Conservation (phyloP, 2,329 filamentous ascomycete genomes). For the Furcasterigmium sp. region DNA sequence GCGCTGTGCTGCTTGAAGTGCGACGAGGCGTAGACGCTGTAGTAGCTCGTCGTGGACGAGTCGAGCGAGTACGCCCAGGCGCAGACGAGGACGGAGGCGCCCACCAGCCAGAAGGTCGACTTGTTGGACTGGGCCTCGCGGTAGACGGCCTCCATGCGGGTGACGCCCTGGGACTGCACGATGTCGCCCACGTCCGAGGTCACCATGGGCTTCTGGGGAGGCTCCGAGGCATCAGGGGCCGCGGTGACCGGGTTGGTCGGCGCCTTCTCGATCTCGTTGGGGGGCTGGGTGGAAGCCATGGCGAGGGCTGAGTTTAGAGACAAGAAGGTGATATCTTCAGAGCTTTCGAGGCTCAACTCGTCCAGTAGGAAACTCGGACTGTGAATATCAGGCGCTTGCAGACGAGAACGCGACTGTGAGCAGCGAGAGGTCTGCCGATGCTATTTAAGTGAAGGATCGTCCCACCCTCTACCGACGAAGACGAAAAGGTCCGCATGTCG, state of each 20-base stretch:
- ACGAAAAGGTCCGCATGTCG: too few relatives aligned
- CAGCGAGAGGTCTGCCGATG: too few relatives aligned
- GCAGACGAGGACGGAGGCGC: constrained; percentile 21
- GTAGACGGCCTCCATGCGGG: constrained; percentile 23
- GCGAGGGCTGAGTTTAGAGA: not conserved
- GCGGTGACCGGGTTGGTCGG: not conserved
- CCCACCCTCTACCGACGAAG: too few relatives aligned
- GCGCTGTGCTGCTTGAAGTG: constrained; percentile 21
- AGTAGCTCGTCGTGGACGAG: constrained; percentile 20
- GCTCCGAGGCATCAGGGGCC: not conserved
- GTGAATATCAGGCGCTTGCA: too few relatives aligned
- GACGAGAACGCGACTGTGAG: too few relatives aligned
- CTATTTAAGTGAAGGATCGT: too few relatives aligned
- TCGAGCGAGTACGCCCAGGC: constrained; percentile 24
- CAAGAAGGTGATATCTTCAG: too few relatives aligned
- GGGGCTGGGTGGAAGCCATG: not conserved
- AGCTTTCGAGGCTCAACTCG: too few relatives aligned
- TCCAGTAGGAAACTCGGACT: too few relatives aligned
- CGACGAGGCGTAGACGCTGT: constrained; percentile 20
- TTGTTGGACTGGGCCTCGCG: constrained; percentile 18
- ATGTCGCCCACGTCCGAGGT: constrained; percentile 13
- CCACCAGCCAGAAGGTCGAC: constrained; percentile 19
- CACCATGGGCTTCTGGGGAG: not conserved
- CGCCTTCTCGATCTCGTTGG: not conserved
- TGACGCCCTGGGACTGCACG: constrained; percentile 18